A percentile compares a stretch with the other conserved stretches of the same genome.
Conservation (phyloP, 2,329 filamentous ascomycete genomes). For the Penicillium capsulatum region DNA sequence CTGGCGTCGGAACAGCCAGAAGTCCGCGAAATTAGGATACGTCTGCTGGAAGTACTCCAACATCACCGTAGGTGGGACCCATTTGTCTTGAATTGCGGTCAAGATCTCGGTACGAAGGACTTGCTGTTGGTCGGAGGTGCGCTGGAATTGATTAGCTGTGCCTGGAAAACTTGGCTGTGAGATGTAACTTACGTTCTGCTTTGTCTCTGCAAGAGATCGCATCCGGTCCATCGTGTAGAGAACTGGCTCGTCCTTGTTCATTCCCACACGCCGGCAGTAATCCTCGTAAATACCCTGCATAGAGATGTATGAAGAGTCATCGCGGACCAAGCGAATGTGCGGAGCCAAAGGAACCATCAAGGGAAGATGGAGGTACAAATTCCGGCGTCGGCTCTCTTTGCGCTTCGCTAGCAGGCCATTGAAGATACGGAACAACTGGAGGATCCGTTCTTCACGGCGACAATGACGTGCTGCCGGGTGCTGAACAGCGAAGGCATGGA, state of each 20-base stretch:
- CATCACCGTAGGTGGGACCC: constrained; percentile 76
- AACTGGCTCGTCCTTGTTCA: constrained; percentile 92
- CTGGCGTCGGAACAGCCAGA: constrained; percentile 97
- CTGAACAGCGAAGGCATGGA: constrained; percentile 96
- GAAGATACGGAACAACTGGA: constrained; percentile 96
- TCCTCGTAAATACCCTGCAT: constrained; percentile 96
- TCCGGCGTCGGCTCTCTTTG: constrained; percentile 90
- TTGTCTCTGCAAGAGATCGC: constrained; percentile 67
- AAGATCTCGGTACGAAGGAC: constrained; percentile 85
- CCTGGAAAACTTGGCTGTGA: background rate
- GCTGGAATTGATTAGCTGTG: constrained; percentile 34
- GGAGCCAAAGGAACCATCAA: constrained; percentile 94
- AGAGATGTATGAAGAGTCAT: constrained; percentile 90
- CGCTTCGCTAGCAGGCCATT: constrained; percentile 87
- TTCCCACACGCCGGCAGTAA: constrained; percentile 78
- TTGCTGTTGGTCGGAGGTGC: constrained; percentile 61
- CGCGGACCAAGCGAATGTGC: constrained; percentile 90
- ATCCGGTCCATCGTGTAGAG: constrained; percentile 95
- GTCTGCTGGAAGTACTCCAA: constrained; percentile 85
- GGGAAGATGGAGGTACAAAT: constrained; percentile 92
- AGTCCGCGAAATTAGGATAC: constrained; percentile 85
- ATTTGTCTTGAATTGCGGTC: constrained; percentile 87
- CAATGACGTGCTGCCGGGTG: constrained; percentile 91
- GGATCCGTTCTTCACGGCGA: constrained; percentile 85
- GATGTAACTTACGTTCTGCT: constrained; percentile 47